These are phyloP conservation scores for Coffea canephora DNA, from an alignment of 257 asterid genomes.

Conservation along the genomic window DNA sequence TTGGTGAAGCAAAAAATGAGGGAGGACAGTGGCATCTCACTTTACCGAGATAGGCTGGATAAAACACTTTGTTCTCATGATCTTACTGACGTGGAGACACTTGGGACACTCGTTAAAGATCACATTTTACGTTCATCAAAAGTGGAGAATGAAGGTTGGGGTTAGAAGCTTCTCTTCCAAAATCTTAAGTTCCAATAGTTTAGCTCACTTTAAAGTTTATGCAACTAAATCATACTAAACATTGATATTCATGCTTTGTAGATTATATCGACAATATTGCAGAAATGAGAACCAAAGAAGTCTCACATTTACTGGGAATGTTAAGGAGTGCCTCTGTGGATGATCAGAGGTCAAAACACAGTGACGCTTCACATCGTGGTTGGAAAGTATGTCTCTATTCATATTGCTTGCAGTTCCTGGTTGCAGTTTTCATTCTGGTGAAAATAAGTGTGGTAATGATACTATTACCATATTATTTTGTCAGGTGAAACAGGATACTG, in stretches of 20 bases:
- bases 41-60: slow-evolving; percentile 59
- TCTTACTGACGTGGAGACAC: slow-evolving; percentile 41
- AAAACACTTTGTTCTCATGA: slow-evolving; percentile 51
- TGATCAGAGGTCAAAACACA: slow-evolving; percentile 41
- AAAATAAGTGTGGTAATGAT: neutral
- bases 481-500: slow-evolving; percentile 83
- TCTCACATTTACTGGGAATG: slow-evolving; percentile 63
- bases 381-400: slow-evolving; percentile 66
- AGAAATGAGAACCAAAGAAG: slow-evolving; percentile 64
- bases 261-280: slow-evolving; percentile 48
- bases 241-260: slow-evolving; percentile 24
- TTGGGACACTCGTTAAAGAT: slow-evolving; percentile 53
- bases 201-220: neutral
- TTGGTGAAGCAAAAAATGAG: slow-evolving; percentile 48
- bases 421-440: neutral
- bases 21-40: slow-evolving; percentile 39
- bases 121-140: slow-evolving; percentile 50
- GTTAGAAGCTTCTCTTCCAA: slow-evolving; percentile 1
- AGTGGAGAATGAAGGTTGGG: slow-evolving; percentile 33
- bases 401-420: neutral
- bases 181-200: neutral
- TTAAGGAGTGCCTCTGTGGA: slow-evolving; percentile 65
- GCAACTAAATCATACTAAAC: neutral
- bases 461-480: slow-evolving; percentile 16
- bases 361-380: slow-evolving; percentile 36